Evolutionary conservation across 768 basidiomycete species (phyloP).

Genomic region (Thelephora aurantiotincta): DNA sequence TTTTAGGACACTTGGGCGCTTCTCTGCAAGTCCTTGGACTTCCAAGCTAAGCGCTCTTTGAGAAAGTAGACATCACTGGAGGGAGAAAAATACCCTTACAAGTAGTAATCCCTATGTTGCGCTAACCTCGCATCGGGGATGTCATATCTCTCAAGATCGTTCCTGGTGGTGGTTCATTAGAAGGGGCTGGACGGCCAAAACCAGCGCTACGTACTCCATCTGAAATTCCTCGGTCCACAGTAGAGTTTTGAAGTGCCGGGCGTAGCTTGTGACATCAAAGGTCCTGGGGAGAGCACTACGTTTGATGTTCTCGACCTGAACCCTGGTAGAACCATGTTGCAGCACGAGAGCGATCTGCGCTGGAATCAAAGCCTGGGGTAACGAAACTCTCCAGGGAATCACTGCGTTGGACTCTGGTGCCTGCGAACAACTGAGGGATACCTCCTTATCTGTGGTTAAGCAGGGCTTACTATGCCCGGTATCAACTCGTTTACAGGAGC

Average conservation of each 20-base stretch:
- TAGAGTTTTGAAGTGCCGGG: slow-evolving; percentile 27
- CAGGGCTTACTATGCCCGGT: slow-evolving; percentile 23
- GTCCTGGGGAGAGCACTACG: slow-evolving; percentile 22
- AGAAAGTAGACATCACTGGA: background rate
- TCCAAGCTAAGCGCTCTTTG: slow-evolving; percentile 1
- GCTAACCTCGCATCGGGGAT: slow-evolving; percentile 7
- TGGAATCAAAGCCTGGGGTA: slow-evolving; percentile 9
- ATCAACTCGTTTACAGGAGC: slow-evolving; percentile 11
- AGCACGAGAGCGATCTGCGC: slow-evolving; percentile 3
- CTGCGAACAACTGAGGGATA: slow-evolving; percentile 13
- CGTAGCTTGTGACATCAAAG: slow-evolving; percentile 27
- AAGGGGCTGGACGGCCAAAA: background rate
- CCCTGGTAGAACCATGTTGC: background rate
- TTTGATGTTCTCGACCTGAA: slow-evolving; percentile 10
- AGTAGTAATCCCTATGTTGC: slow-evolving; percentile 3
- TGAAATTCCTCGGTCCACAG: slow-evolving; percentile 38
- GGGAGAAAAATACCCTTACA: background rate
- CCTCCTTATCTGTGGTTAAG: slow-evolving; percentile 29
- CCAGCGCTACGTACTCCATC: slow-evolving; percentile 22
- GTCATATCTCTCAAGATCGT: slow-evolving; percentile 19
- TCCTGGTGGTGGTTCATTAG: slow-evolving; percentile 9
- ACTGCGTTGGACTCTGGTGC: slow-evolving; percentile 8
- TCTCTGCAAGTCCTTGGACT: slow-evolving; percentile 10
- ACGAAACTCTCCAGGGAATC: slow-evolving; percentile 9
- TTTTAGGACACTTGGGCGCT: slow-evolving; percentile 5